Conservation (phyloP, 2,329 filamentous ascomycete genomes). For the Cyclaneusma minus region DNA sequence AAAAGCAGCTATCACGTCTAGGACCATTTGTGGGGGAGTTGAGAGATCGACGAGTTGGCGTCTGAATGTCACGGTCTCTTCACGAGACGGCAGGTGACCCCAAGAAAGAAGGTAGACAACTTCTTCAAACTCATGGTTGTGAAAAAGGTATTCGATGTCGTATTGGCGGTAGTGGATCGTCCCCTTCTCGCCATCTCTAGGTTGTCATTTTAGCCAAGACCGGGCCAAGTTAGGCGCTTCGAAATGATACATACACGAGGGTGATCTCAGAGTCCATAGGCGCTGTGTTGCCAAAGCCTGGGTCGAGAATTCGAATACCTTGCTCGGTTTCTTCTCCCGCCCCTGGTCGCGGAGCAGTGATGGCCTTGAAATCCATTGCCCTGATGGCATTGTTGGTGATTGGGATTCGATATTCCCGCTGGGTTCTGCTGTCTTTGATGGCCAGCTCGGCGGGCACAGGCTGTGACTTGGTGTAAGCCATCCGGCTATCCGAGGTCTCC, state of each 20-base stretch:
- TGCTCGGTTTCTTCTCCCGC: conserved; percentile 1
- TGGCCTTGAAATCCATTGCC: conserved; percentile 17
- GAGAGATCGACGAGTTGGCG: conserved; percentile 16
- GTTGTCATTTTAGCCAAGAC: background rate
- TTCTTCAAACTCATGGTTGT: conserved; percentile 12
- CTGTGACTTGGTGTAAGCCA: too few species aligned
- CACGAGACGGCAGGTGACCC: conserved; percentile 19
- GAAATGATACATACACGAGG: conserved; percentile 9
- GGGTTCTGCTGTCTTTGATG: too few species aligned
- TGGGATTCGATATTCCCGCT: conserved; percentile 17
- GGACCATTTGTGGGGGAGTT: conserved; percentile 12
- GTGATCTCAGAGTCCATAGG: conserved; percentile 16
- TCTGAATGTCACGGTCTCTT: conserved; percentile 15
- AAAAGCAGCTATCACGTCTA: conserved; percentile 13
- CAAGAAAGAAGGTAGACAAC: conserved; percentile 23
- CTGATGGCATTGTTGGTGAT: conserved; percentile 18
- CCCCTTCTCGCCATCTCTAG: conserved; percentile 19
- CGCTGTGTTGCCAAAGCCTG: conserved; percentile 16
- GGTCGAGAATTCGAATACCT: conserved; percentile 16
- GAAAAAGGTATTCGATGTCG: conserved; percentile 12
- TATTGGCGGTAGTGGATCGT: conserved; percentile 20
- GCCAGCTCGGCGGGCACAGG: too few species aligned
- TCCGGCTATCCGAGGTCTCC: too few species aligned
- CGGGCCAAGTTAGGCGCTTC: background rate
- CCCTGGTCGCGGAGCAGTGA: conserved; percentile 8